These are phyloP conservation scores for Pisolithus albus DNA, from an alignment of 768 basidiomycete genomes.

Conservation along the genomic window DNA sequence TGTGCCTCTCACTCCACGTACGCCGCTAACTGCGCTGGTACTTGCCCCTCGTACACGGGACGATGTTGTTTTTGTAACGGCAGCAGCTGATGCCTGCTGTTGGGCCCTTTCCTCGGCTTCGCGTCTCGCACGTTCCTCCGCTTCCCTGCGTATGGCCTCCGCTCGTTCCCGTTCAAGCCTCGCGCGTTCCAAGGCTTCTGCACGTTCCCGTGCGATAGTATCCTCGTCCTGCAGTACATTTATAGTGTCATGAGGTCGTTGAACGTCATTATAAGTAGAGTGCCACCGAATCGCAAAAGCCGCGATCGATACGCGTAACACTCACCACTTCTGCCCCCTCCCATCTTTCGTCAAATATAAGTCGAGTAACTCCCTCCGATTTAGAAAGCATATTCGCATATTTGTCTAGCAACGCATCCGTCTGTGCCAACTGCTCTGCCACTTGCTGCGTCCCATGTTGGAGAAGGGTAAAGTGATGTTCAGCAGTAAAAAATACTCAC, in stretches of 20 bases:
- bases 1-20: conserved; percentile 68
- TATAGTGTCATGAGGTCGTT: no score
- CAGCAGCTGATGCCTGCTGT: conserved; percentile 32
- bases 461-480: neutral
- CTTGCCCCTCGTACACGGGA: conserved; percentile 39
- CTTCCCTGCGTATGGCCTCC: conserved; percentile 8
- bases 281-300: no score
- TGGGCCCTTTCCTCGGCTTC: conserved; percentile 34
- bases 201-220: conserved; percentile 38
- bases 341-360: conserved; percentile 76
- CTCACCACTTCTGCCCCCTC: conserved; percentile 65
- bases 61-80: conserved; percentile 15
- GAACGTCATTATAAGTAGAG: no score
- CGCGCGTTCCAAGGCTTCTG: conserved; percentile 22
- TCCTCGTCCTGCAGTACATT: conserved; percentile 49
- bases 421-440: conserved; percentile 60
- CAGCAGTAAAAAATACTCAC: conserved; percentile 31
- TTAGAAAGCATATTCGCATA: conserved; percentile 63
- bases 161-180: conserved; percentile 32
- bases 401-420: conserved; percentile 67
- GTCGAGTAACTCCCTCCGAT: conserved; percentile 58
- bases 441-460: conserved; percentile 41
- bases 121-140: conserved; percentile 24
- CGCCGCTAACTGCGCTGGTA: conserved; percentile 41
- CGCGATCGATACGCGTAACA: neutral